Percentiles rank a stretch among this genome's conserved stretches.
Evolutionary conservation across 495 filamentous ascomycete species (phyloP).

Genomic region (Glarea lozoyensis): DNA sequence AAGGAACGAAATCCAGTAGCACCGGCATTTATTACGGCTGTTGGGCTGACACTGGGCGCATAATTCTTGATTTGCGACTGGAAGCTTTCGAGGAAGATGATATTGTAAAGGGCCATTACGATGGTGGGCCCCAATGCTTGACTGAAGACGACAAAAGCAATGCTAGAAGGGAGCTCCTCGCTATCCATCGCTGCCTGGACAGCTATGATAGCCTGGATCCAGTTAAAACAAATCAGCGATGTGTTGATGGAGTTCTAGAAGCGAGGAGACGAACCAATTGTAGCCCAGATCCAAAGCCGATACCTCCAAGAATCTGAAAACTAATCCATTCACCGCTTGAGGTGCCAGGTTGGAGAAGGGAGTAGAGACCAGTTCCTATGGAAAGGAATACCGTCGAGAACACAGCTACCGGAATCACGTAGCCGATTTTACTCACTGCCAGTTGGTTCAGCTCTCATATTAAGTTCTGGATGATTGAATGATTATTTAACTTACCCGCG

Average conservation of each 20-base stretch:
- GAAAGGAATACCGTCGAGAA: constrained; percentile 10
- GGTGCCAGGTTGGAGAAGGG: constrained; percentile 15
- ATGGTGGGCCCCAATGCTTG: constrained; percentile 25
- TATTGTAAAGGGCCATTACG: constrained; percentile 23
- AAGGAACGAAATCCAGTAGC: constrained; percentile 30
- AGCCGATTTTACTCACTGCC: constrained; percentile 34
- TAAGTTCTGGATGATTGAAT: constrained; percentile 51
- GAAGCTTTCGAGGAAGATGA: constrained; percentile 26
- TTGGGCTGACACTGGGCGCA: constrained; percentile 23
- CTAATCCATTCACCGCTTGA: constrained; percentile 14
- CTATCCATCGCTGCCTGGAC: constrained; percentile 21
- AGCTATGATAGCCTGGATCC: constrained; percentile 20
- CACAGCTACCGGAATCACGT: constrained; percentile 29
- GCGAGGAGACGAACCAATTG: constrained; percentile 5
- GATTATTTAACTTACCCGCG: too few relatives aligned
- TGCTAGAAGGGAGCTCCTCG: constrained; percentile 21
- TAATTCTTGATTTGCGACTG: constrained; percentile 10
- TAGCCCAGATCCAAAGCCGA: constrained; percentile 5
- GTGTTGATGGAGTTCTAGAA: background rate
- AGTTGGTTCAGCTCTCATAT: constrained; percentile 43
- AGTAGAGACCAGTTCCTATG: constrained; percentile 25
- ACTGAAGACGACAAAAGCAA: constrained; percentile 24
- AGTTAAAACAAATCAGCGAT: background rate
- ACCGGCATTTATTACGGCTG: constrained; percentile 24
- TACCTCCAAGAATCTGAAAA: constrained; percentile 11